phyloP scores from a whole-genome alignment of 75 land plant genomes.

The Selaginella moellendorffii region DNA sequence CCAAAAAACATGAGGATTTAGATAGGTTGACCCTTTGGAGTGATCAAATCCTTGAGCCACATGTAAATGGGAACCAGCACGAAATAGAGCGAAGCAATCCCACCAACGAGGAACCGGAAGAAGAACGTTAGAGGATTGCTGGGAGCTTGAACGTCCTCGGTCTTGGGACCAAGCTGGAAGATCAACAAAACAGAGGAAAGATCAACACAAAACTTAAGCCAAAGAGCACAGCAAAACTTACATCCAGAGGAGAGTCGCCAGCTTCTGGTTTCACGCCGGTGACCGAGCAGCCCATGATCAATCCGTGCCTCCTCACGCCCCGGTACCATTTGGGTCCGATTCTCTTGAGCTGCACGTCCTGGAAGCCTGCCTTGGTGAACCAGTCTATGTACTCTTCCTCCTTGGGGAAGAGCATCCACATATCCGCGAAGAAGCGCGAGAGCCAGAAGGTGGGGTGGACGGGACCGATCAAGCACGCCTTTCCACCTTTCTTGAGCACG shows the following conservation, averaged over 20 bases:
- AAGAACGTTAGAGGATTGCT: conserved; percentile 60
- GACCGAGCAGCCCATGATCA: conserved; percentile 7
- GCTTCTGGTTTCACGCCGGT: background rate
- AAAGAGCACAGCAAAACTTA: no score
- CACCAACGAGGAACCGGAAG: conserved; percentile 60
- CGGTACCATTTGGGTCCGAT: conserved; percentile 7
- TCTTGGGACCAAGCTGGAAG: conserved; percentile 83
- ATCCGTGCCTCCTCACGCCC: conserved; percentile 3
- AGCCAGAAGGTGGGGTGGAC: conserved; percentile 6
- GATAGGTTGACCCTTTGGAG: conserved; percentile 82
- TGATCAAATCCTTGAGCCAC: conserved; percentile 90
- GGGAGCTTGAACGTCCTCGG: conserved; percentile 66
- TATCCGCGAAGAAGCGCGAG: conserved; percentile 2
- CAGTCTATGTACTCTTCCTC: conserved; percentile 9
- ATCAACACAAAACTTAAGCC: no score
- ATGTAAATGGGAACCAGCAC: conserved; percentile 90
- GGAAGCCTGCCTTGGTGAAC: conserved; percentile 9
- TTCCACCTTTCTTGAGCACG: background rate
- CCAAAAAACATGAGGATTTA: no score
- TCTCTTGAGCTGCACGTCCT: conserved; percentile 6
- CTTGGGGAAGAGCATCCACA: conserved; percentile 8
- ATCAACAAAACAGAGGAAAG: background rate
- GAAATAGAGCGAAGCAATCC: conserved; percentile 58
- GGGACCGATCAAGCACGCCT: conserved; percentile 6
- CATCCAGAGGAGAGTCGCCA: conserved; percentile 5